Evolutionary conservation across 2,329 filamentous ascomycete genomes (phyloP).

Genomic region (Alternaria ethzedia): DNA sequence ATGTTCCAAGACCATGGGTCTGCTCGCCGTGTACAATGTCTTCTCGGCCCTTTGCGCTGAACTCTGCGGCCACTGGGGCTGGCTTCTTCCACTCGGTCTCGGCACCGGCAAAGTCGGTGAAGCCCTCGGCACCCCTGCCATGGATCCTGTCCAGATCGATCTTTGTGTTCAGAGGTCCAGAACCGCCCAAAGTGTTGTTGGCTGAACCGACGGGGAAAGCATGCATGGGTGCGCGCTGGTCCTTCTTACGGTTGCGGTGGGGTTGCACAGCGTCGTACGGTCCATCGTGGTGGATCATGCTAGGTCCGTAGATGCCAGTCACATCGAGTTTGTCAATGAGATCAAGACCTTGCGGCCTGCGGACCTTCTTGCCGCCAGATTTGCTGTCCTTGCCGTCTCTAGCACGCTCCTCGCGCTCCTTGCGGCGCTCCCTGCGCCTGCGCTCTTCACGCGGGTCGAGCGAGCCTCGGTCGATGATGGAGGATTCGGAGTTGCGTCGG

Average conservation of each 20-base stretch:
- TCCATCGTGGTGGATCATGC: conserved; percentile 95
- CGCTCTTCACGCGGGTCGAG: conserved; percentile 68
- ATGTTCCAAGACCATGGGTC: conserved; percentile 84
- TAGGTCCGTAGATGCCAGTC: conserved; percentile 92
- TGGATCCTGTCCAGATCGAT: conserved; percentile 89
- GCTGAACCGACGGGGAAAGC: conserved; percentile 91
- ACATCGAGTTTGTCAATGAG: conserved; percentile 97
- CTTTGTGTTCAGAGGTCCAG: conserved; percentile 80
- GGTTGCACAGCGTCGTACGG: conserved; percentile 97
- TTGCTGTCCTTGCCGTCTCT: conserved; percentile 38
- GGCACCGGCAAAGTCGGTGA: conserved; percentile 71
- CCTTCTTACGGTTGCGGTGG: conserved; percentile 85
- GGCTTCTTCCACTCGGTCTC: conserved; percentile 49
- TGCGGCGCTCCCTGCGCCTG: conserved; percentile 57
- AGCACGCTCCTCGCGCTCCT: conserved; percentile 56
- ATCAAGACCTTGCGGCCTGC: conserved; percentile 67
- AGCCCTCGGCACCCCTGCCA: conserved; percentile 84
- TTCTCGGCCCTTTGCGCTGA: conserved; percentile 53
- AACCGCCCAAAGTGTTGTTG: conserved; percentile 89
- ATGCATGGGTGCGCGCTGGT: conserved; percentile 88
- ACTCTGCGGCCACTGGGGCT: conserved; percentile 28
- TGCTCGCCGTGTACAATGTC: conserved; percentile 84
- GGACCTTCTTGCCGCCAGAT: conserved; percentile 32
- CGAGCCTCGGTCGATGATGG: conserved; percentile 68
- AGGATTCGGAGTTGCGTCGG: conserved; percentile 81